Base-by-base conservation (phyloP, 805 yeast species). In the Lipomyces spencermartinsiae region DNA sequence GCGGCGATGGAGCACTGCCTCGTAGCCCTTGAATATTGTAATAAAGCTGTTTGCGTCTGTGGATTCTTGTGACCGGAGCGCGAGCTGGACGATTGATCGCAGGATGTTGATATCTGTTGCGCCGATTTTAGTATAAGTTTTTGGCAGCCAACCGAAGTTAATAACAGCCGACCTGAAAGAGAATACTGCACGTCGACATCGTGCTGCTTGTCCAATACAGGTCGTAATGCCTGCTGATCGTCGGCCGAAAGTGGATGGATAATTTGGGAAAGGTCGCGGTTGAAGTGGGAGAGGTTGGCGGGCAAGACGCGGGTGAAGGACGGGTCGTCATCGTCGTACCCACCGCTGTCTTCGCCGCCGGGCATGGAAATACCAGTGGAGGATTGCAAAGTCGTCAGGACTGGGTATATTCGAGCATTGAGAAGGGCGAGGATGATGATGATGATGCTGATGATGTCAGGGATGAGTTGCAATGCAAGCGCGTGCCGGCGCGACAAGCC, bases 51-150 rank as follows among this genome's bases (percentile, higher is more conserved):
- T 60, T 37, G 63, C 37, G 39, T 56, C 67, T 4, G 54, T 43
- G 55, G 37, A n/a, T 12, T 66, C 55, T 12, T 22, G 51, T 25
- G 64, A 60, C 10, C 67, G 59, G 16, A 65, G 70, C 16, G 71
- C 71, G 43, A 54, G 53, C 31, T 63, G 68, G 54, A 69, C 72
- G 7, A 69, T 68, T 34, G 69, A 35, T n/a, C 71, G 57, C 46
- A 69, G 58, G 63, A 69, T 58, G n/a, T 69, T 64, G 51, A 69
- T 61, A 37, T 69, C 72, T 63, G 57, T 12, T 33, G 63, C 19
- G n/a, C 10, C 1, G 54, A 29, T 29, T 4, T 33, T 19, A 34
- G 25, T 14, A 16, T 19, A n/a, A 16, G 25, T 10, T 14, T 6
- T 51, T 10, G 34, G 19, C 25, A 5, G 39, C 14, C 43, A 2